phyloP scores from a whole-genome alignment of 2,329 filamentous ascomycete species.

The Escovopsis weberi region DNA sequence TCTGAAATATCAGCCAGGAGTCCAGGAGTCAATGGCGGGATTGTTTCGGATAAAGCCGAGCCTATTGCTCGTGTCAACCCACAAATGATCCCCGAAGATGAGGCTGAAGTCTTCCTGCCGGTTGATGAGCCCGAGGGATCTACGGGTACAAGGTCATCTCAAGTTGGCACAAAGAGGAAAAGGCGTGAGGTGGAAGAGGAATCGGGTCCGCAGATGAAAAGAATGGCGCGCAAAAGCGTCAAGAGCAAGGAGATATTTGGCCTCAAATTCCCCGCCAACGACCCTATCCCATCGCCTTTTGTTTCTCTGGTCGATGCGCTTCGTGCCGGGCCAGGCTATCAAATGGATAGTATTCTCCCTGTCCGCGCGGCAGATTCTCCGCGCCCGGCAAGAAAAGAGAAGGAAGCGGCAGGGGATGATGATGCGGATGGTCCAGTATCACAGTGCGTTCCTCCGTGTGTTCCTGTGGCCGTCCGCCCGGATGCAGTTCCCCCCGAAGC shows the following conservation, averaged over 20 bases:
- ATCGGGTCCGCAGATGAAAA: slow-evolving; percentile 23
- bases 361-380: not conserved
- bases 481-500: not conserved
- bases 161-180: not conserved
- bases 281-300: slow-evolving; percentile 8
- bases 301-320: slow-evolving; percentile 6
- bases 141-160: not conserved
- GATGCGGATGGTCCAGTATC: slow-evolving; percentile 36
- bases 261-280: slow-evolving; percentile 13
- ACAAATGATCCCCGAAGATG: too few species aligned
- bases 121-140: too few species aligned
- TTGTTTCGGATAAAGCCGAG: too few species aligned
- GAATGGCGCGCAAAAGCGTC: slow-evolving; percentile 26
- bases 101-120: too few species aligned
- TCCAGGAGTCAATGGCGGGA: too few species aligned
- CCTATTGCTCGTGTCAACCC: too few species aligned
- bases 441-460: slow-evolving; percentile 24
- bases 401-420: slow-evolving; percentile 36
- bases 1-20: slow-evolving; percentile 17
- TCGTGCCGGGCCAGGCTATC: not conserved
- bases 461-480: slow-evolving; percentile 10
- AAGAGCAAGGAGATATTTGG: slow-evolving; percentile 35
- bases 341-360: too few species aligned
- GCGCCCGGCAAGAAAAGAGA: slow-evolving; percentile 38
- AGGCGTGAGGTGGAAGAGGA: slow-evolving; percentile 1